phyloP scores from a whole-genome alignment of 75 land plant species.

The Picea sitchensis region DNA sequence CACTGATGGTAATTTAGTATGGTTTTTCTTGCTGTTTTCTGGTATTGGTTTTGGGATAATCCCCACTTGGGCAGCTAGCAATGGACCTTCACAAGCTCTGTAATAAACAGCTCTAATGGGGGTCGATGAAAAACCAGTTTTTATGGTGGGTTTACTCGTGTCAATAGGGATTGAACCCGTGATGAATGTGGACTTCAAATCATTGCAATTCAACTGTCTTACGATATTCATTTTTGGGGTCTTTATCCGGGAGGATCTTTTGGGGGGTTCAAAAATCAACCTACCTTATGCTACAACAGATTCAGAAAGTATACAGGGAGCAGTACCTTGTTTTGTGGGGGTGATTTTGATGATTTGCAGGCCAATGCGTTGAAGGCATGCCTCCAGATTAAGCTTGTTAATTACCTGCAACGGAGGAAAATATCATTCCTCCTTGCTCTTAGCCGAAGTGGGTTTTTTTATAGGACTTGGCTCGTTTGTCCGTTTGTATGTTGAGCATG shows the following conservation, averaged over 20 bases:
- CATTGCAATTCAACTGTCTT: slow-evolving; percentile 13
- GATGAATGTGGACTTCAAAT: slow-evolving; percentile 29
- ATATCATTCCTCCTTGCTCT: too few species aligned
- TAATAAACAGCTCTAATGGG: not conserved
- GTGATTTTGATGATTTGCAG: too few species aligned
- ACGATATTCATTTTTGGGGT: slow-evolving; percentile 14
- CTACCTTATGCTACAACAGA: not conserved
- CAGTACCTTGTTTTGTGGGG: not conserved
- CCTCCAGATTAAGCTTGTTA: too few species aligned
- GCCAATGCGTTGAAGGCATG: too few species aligned
- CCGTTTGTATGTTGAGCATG: too few species aligned
- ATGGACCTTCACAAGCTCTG: slow-evolving; percentile 13
- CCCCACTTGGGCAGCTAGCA: not conserved
- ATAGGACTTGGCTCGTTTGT: too few species aligned
- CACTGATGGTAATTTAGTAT: slow-evolving; percentile 1
- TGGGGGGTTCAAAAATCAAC: not conserved
- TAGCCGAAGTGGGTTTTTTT: too few species aligned
- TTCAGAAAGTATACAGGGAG: not conserved
- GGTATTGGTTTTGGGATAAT: not conserved
- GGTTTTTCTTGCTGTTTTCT: not conserved
- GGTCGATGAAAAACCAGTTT: not conserved
- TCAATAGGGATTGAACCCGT: slow-evolving; percentile 20
- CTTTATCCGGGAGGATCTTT: not conserved
- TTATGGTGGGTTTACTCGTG: not conserved
- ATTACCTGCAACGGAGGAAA: too few species aligned